phyloP scores from a whole-genome alignment of 441 rosid genomes.

The Pelargonium citronellum region DNA sequence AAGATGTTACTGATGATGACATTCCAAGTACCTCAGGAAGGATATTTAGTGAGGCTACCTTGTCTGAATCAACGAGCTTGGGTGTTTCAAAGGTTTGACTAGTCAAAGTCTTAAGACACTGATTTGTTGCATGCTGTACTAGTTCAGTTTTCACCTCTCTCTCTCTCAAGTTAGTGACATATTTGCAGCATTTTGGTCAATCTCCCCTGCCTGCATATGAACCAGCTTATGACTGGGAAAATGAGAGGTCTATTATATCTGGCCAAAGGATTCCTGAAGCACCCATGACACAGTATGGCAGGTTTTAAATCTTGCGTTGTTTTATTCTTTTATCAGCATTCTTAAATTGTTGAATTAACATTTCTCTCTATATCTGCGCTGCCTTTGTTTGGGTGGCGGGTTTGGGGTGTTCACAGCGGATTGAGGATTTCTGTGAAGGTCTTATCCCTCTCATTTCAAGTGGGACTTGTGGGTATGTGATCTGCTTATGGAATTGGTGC shows the following conservation, averaged over 20 bases:
- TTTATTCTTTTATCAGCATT: conserved; percentile 1
- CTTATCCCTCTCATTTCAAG: conserved; percentile 76
- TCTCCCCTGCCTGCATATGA: conserved; percentile 98
- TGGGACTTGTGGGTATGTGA: conserved; percentile 80
- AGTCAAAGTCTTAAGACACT: conserved; percentile 12
- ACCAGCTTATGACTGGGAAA: conserved; percentile 99
- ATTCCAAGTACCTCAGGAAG: conserved; percentile 77
- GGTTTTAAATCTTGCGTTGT: conserved; percentile 34
- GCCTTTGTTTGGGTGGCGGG: conserved; percentile 20
- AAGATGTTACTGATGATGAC: conserved; percentile 61
- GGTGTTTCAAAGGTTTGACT: conserved; percentile 52
- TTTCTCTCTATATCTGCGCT: conserved; percentile 9
- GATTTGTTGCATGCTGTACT: background rate
- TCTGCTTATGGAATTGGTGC: conserved; percentile 15
- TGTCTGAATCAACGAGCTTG: conserved; percentile 13
- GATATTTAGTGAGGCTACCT: conserved; percentile 48
- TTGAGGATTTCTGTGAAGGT: conserved; percentile 90
- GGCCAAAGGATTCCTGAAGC: conserved; percentile 93
- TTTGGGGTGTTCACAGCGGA: conserved; percentile 45
- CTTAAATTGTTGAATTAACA: conserved; percentile 9
- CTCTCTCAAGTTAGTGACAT: conserved; percentile 17
- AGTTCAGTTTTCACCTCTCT: background rate
- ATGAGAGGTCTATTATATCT: conserved; percentile 81
- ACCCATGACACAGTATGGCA: conserved; percentile 54
- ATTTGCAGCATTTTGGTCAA: conserved; percentile 75